phyloP scores from a whole-genome alignment of 768 basidiomycete genomes.

The Boletus coccyginus region DNA sequence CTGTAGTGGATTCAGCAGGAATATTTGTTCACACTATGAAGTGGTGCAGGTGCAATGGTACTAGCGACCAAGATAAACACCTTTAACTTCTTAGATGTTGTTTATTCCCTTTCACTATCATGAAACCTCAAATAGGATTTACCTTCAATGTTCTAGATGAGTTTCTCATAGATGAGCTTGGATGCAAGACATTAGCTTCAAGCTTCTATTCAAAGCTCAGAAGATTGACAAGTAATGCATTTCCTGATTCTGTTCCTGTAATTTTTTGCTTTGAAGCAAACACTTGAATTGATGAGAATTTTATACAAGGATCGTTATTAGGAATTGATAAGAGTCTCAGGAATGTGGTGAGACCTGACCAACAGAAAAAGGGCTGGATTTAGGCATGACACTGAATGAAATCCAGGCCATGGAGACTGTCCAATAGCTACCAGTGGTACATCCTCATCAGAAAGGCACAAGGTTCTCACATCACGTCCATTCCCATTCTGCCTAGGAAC shows the following conservation, averaged over 20 bases:
- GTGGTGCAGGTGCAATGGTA: background rate
- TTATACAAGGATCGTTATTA: background rate
- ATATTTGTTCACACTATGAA: background rate
- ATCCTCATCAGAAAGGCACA: too few relatives aligned
- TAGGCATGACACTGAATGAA: background rate
- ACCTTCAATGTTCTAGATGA: slow-evolving; percentile 22
- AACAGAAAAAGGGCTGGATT: background rate
- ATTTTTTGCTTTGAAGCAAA: background rate
- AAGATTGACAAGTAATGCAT: background rate
- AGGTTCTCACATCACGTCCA: too few relatives aligned
- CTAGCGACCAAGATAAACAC: background rate
- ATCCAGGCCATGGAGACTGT: background rate
- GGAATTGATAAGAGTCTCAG: background rate
- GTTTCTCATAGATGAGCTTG: slow-evolving; percentile 17
- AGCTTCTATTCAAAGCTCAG: background rate
- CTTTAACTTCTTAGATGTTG: background rate
- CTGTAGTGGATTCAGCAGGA: background rate
- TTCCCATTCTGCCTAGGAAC: too few relatives aligned
- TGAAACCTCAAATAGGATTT: slow-evolving; percentile 13
- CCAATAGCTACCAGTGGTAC: too few relatives aligned
- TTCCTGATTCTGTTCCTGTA: background rate
- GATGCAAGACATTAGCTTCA: slow-evolving; percentile 9
- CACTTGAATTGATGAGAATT: background rate
- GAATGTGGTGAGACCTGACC: background rate
- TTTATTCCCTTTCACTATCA: slow-evolving; percentile 6